Evolutionary conservation across 441 rosid species (phyloP).

Genomic region (Jatropha multifida): DNA sequence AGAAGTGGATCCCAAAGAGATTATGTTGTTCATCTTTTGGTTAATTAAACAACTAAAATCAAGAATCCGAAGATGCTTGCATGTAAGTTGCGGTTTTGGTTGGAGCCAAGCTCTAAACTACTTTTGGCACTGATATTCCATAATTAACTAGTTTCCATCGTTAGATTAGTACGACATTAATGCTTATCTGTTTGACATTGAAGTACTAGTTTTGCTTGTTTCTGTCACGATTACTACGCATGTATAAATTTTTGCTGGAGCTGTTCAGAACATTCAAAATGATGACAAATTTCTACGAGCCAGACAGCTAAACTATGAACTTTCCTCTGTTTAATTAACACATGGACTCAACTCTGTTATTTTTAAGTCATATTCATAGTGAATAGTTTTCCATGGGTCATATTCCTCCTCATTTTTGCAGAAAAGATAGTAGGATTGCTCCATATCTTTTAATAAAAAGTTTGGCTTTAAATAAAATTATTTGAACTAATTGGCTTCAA

Average conservation of each 20-base stretch:
- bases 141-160: not conserved
- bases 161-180: not conserved
- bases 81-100: not conserved
- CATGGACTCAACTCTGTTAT: not conserved
- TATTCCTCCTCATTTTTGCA: no score
- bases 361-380: no score
- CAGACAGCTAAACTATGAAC: not conserved
- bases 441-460: no score
- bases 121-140: not conserved
- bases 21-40: no score
- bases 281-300: not conserved
- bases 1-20: no score
- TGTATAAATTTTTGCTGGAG: not conserved
- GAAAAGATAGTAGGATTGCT: no score
- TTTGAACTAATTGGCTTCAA: slow-evolving; percentile 4
- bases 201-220: not conserved
- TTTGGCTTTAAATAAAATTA: no score
- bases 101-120: not conserved
- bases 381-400: no score
- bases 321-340: not conserved
- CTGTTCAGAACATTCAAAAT: slow-evolving; percentile 3
- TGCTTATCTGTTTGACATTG: not conserved
- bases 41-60: no score
- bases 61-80: no score
- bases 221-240: not conserved